phyloP scores from a whole-genome alignment of 2,329 filamentous ascomycete genomes.

The Dothistroma septosporum region DNA sequence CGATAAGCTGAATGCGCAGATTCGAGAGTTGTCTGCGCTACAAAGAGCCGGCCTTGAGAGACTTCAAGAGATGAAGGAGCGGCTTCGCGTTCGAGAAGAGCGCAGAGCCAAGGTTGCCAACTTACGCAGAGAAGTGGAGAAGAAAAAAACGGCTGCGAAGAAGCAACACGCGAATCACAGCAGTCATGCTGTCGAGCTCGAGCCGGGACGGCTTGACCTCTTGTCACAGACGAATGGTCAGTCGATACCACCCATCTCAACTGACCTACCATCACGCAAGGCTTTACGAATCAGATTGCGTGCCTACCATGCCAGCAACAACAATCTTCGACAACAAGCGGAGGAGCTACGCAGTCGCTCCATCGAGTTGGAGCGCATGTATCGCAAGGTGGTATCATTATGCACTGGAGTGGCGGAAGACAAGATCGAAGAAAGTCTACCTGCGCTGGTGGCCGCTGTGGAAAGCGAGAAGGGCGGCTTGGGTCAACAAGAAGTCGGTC shows the following conservation, averaged over 20 bases:
- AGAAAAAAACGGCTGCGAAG: conserved; percentile 16
- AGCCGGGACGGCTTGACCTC: conserved; percentile 36
- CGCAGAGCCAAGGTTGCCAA: conserved; percentile 70
- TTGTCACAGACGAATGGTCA: conserved; percentile 11
- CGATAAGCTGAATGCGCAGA: conserved; percentile 73
- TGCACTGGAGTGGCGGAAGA: conserved; percentile 76
- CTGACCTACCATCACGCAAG: conserved; percentile 19
- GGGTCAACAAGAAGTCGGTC: conserved; percentile 56
- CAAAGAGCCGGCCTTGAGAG: conserved; percentile 72
- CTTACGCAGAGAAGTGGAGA: conserved; percentile 64
- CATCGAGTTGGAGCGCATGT: conserved; percentile 79
- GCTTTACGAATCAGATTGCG: conserved; percentile 62
- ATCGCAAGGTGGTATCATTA: conserved; percentile 79
- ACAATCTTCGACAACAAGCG: conserved; percentile 63
- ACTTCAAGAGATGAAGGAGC: conserved; percentile 66
- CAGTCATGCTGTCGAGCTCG: conserved; percentile 14
- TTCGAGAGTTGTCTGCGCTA: conserved; percentile 74
- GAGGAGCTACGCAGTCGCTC: conserved; percentile 71
- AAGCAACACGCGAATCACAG: conserved; percentile 23
- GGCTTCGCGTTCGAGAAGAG: conserved; percentile 60
- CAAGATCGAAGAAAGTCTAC: conserved; percentile 75
- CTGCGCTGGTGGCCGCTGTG: conserved; percentile 76
- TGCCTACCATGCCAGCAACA: conserved; percentile 67
- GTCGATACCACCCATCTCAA: conserved; percentile 27
- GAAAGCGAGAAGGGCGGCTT: conserved; percentile 65